Conservation (phyloP, 208 protist genomes). For the Naegleria lovaniensis region DNA sequence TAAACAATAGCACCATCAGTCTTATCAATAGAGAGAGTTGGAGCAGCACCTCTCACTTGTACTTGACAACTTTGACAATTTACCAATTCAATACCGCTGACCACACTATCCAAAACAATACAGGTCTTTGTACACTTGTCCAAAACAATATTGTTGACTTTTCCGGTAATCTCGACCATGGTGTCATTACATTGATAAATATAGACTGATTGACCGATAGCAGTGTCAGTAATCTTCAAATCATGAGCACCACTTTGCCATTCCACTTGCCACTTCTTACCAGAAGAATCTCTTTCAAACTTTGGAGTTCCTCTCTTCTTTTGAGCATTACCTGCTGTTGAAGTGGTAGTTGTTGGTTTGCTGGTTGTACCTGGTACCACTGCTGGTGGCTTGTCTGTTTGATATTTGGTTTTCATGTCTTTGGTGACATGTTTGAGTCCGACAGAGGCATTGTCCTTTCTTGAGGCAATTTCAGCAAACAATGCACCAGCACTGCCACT, state of each 20-base stretch:
- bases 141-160: slow-evolving; percentile 20
- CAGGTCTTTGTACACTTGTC: slow-evolving; percentile 15
- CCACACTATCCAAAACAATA: slow-evolving; percentile 21
- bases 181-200: background rate
- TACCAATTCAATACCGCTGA: slow-evolving; percentile 10
- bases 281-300: background rate
- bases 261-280: slow-evolving; percentile 25
- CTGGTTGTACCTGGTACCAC: background rate
- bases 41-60: background rate
- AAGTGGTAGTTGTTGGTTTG: background rate
- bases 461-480: background rate
- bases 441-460: background rate
- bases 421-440: slow-evolving; percentile 7
- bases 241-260: background rate
- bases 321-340: background rate
- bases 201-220: slow-evolving; percentile 4
- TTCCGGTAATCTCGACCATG: background rate
- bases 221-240: slow-evolving; percentile 20
- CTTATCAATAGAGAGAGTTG: slow-evolving; percentile 22
- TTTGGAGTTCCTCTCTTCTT: slow-evolving; percentile 18
- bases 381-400: background rate
- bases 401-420: slow-evolving; percentile 21
- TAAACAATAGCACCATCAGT: slow-evolving; percentile 14
- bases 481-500: background rate
- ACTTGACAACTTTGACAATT: slow-evolving; percentile 13